Evolutionary conservation across 306 rosid genomes (phyloP).

Genomic region (Castanospermum australe): DNA sequence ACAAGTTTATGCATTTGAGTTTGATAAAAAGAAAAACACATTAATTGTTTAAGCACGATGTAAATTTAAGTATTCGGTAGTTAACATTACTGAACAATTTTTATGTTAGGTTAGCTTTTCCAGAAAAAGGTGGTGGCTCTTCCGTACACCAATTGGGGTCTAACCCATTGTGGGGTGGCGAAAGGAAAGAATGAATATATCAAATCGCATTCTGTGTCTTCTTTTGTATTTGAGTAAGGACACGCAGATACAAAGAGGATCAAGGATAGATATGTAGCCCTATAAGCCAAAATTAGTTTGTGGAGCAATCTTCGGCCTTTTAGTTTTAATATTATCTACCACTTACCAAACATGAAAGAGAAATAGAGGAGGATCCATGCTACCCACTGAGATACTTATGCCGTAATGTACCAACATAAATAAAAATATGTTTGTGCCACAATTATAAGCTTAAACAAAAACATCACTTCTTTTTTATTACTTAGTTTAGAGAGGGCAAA

Average conservation of each 20-base stretch:
- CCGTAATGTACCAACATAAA: neutral
- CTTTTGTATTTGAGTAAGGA: neutral
- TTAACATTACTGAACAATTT: neutral
- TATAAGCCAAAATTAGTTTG: slow-evolving; percentile 12
- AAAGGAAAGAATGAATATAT: neutral
- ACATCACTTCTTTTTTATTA: neutral
- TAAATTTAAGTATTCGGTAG: neutral
- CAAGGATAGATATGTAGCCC: slow-evolving; percentile 24
- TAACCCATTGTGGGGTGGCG: neutral
- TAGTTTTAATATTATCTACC: slow-evolving; percentile 21
- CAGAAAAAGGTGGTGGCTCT: neutral
- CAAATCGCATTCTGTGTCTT: neutral
- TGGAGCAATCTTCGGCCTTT: neutral
- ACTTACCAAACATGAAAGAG: slow-evolving; percentile 6
- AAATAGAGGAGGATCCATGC: neutral
- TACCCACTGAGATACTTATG: slow-evolving; percentile 5
- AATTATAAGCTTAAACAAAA: neutral
- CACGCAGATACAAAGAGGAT: neutral
- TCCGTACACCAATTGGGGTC: slow-evolving; percentile 1
- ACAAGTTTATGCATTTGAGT: neutral
- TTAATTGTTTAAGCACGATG: neutral
- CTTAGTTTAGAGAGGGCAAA: neutral
- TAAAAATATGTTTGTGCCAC: neutral
- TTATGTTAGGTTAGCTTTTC: neutral
- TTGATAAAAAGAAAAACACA: neutral